phyloP scores from a whole-genome alignment of 371 early-diverging fungal genomes.

The Entomophthora muscae region DNA sequence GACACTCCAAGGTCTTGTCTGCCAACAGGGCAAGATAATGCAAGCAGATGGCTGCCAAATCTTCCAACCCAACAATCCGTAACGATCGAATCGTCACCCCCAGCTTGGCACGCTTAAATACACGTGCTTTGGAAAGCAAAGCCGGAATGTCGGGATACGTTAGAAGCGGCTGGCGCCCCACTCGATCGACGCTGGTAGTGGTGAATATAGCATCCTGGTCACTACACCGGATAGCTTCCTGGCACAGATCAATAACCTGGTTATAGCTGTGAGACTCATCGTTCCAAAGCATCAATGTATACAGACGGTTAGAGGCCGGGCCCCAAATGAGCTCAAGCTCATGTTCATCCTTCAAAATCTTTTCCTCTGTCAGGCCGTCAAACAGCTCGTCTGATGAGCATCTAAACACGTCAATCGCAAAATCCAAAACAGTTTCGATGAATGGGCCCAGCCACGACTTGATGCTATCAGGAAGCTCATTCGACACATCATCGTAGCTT shows the following conservation, averaged over 20 bases:
- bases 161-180: background rate
- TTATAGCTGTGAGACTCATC: conserved; percentile 88
- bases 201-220: conserved; percentile 45
- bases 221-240: conserved; percentile 42
- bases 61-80: background rate
- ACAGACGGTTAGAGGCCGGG: conserved; percentile 12
- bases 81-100: background rate
- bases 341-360: conserved; percentile 12
- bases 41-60: background rate
- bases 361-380: conserved; percentile 8
- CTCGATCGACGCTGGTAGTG: conserved; percentile 58
- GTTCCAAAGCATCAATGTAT: conserved; percentile 78
- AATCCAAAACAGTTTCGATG: conserved; percentile 1
- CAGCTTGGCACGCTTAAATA: background rate
- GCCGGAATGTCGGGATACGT: background rate
- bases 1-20: background rate
- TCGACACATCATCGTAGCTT: conserved; percentile 4
- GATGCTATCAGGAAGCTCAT: background rate
- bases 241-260: conserved; percentile 68
- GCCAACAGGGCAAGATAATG: background rate
- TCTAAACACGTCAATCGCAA: background rate
- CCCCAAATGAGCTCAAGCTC: background rate
- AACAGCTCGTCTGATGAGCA: background rate
- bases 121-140: background rate
- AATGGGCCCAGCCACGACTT: background rate